Evolutionary conservation across 2,329 filamentous ascomycete species (phyloP).

Genomic region (Aspergillus unguis): DNA sequence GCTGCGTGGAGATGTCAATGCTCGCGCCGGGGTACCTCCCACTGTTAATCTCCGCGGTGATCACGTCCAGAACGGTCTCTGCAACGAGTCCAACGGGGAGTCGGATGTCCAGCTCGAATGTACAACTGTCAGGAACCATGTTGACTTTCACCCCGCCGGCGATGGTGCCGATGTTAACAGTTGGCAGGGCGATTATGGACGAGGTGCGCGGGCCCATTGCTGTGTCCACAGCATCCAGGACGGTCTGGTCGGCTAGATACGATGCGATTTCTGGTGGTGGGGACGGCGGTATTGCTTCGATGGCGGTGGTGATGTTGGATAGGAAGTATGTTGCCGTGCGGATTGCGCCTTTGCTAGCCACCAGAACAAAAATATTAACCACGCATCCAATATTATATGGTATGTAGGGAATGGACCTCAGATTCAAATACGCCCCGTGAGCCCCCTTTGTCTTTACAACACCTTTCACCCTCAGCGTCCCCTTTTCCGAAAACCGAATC

Average conservation of each 20-base stretch:
- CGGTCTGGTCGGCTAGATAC: neutral
- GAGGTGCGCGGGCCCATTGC: slow-evolving; percentile 16
- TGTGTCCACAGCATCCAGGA: neutral
- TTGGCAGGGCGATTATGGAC: slow-evolving; percentile 37
- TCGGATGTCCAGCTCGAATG: slow-evolving; percentile 41
- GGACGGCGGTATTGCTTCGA: neutral
- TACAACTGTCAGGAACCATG: slow-evolving; percentile 39
- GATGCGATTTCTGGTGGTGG: neutral
- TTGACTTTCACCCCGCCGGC: slow-evolving; percentile 43
- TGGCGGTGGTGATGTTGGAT: neutral
- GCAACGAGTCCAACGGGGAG: slow-evolving; percentile 38
- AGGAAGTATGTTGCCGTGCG: neutral
- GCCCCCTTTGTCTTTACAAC: slow-evolving; percentile 32
- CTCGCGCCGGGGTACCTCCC: neutral
- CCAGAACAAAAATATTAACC: slow-evolving; percentile 21
- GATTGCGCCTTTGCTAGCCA: neutral
- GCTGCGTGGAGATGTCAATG: neutral
- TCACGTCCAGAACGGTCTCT: neutral
- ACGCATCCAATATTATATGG: too few relatives aligned
- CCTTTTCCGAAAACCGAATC: slow-evolving; percentile 44
- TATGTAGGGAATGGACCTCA: slow-evolving; percentile 16
- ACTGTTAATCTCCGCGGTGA: neutral
- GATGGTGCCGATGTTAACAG: slow-evolving; percentile 43
- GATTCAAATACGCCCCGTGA: slow-evolving; percentile 42
- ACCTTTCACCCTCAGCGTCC: slow-evolving; percentile 41